Conservation (phyloP, 2,329 filamentous ascomycete genomes). For the Fusarium dlaminii region DNA sequence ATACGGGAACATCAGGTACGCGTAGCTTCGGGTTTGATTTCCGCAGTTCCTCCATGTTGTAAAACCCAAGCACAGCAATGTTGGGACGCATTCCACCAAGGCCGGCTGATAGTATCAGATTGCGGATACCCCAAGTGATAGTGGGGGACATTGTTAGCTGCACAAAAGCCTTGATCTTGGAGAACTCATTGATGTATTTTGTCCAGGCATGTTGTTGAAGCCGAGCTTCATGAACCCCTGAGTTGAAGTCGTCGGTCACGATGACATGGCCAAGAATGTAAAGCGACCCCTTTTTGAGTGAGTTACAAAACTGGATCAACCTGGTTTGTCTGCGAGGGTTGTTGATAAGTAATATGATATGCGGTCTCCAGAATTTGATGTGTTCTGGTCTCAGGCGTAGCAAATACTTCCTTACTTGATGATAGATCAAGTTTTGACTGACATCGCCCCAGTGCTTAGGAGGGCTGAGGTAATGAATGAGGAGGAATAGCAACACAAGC, state of each 20-base stretch:
- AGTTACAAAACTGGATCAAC: conserved; percentile 91
- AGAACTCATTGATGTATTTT: conserved; percentile 83
- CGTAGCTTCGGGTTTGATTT: conserved; percentile 65
- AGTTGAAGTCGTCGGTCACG: conserved; percentile 82
- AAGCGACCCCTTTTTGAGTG: conserved; percentile 84
- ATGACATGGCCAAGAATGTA: conserved; percentile 91
- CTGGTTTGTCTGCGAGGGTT: conserved; percentile 83
- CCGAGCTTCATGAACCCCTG: conserved; percentile 81
- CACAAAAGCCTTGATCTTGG: conserved; percentile 88
- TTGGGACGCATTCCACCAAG: conserved; percentile 90
- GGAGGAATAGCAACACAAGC: conserved; percentile 78
- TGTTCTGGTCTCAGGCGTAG: conserved; percentile 86
- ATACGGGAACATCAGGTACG: conserved; percentile 60
- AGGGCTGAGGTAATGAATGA: conserved; percentile 86
- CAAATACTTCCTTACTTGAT: conserved; percentile 87
- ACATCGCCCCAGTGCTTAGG: conserved; percentile 93
- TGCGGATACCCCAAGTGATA: conserved; percentile 85
- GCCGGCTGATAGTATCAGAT: conserved; percentile 82
- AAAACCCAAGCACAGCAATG: conserved; percentile 83
- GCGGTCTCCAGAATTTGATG: conserved; percentile 93
- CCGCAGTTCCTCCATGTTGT: conserved; percentile 81
- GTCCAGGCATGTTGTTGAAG: conserved; percentile 85
- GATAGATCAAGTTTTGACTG: conserved; percentile 86
- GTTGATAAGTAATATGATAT: conserved; percentile 86
- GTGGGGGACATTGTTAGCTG: conserved; percentile 85